These are phyloP conservation scores for Solanum boliviense DNA, from an alignment of 257 asterid species.

Conservation along the genomic window DNA sequence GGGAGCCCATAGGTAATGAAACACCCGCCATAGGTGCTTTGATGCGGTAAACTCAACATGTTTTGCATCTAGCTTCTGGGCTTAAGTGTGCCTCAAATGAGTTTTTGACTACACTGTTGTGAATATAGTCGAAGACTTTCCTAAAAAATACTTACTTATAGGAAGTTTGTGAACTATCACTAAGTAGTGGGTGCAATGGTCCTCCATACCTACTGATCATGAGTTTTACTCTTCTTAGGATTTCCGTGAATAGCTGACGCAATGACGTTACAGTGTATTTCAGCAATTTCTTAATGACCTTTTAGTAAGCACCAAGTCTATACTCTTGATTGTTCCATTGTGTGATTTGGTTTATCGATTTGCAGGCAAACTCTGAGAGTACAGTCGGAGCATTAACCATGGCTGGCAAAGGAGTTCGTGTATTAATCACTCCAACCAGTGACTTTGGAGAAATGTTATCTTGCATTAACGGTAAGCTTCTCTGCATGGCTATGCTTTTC, in stretches of 20 bases:
- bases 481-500: neutral
- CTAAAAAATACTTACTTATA: neutral
- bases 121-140: neutral
- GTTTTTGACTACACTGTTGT: neutral
- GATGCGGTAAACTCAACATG: neutral
- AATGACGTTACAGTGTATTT: neutral
- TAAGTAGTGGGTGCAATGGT: neutral
- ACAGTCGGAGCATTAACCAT: slow-evolving; percentile 89
- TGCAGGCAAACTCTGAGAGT: slow-evolving; percentile 85
- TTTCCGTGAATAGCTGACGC: neutral
- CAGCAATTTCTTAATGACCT: neutral
- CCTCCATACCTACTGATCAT: neutral
- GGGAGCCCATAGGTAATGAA: neutral
- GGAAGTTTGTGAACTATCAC: neutral
- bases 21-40: neutral
- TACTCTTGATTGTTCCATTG: neutral
- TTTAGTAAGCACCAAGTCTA: neutral
- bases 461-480: slow-evolving; percentile 75
- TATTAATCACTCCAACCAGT: slow-evolving; percentile 88
- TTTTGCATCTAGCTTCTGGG: neutral
- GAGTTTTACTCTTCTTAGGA: neutral
- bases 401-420: slow-evolving; percentile 97
- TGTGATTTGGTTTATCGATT: neutral
- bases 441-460: slow-evolving; percentile 90
- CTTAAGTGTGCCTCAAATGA: neutral